These are phyloP conservation scores for Phyllosticta citriasiana DNA, from an alignment of 2,329 filamentous ascomycete genomes.

Conservation along the genomic window DNA sequence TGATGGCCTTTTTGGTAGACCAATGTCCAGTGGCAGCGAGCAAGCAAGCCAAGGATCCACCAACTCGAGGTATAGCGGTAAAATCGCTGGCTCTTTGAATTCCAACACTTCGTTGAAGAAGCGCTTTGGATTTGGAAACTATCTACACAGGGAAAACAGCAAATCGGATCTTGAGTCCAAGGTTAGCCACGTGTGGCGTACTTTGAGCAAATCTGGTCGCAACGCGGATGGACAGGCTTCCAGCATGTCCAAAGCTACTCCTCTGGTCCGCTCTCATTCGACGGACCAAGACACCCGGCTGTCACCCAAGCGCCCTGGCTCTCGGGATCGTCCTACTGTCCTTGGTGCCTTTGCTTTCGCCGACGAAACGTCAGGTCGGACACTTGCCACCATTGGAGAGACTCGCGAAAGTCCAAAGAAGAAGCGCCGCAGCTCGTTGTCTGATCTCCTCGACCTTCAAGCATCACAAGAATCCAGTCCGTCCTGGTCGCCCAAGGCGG, in stretches of 20 bases:
- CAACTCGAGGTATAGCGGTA: constrained; percentile 45
- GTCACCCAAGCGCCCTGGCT: constrained; percentile 42
- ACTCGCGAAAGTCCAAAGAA: constrained; percentile 45
- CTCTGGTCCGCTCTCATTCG: constrained; percentile 60
- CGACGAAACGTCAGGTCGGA: constrained; percentile 33
- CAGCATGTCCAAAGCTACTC: constrained; percentile 56
- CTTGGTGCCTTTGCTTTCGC: constrained; percentile 40
- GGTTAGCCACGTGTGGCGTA: constrained; percentile 72
- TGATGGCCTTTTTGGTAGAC: constrained; percentile 73
- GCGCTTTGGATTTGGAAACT: constrained; percentile 67
- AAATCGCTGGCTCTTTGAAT: constrained; percentile 62
- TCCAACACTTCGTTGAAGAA: constrained; percentile 82
- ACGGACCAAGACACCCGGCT: constrained; percentile 54
- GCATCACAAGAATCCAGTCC: constrained; percentile 31
- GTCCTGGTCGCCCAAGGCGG: constrained; percentile 29
- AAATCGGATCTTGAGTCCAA: constrained; percentile 59
- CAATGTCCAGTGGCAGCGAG: constrained; percentile 33
- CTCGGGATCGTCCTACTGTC: constrained; percentile 44
- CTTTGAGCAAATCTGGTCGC: constrained; percentile 70
- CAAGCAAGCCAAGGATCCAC: constrained; percentile 47
- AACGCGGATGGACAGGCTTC: constrained; percentile 48
- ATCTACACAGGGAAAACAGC: constrained; percentile 66
- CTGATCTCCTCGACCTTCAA: constrained; percentile 67
- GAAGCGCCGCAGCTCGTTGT: constrained; percentile 85
- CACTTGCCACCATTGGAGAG: constrained; percentile 34